Conservation (phyloP, 495 filamentous ascomycete species). For the Talaromyces nanjingensis region DNA sequence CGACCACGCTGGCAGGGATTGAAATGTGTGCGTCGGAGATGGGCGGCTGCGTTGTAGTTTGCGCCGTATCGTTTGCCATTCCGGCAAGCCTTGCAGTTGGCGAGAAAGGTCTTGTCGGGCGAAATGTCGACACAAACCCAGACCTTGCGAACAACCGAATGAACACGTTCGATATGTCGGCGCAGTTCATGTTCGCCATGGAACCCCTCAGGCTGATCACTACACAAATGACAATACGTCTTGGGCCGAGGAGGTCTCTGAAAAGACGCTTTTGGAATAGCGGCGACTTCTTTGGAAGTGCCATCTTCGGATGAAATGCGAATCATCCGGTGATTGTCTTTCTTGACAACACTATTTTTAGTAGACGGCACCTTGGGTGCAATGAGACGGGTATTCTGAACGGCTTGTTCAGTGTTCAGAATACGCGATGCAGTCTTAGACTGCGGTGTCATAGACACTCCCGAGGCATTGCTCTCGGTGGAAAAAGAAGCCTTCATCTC, state of each 20-base stretch:
- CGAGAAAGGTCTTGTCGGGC: constrained; percentile 53
- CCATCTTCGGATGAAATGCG: constrained; percentile 51
- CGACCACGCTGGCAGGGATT: constrained; percentile 52
- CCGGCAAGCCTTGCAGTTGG: constrained; percentile 83
- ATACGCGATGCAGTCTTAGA: constrained; percentile 35
- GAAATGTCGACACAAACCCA: constrained; percentile 74
- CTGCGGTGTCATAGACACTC: constrained; percentile 16
- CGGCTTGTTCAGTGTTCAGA: constrained; percentile 31
- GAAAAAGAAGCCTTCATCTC: constrained; percentile 33
- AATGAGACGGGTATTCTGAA: constrained; percentile 36
- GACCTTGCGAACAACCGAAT: constrained; percentile 65
- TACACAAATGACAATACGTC: constrained; percentile 67
- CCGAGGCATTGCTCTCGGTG: constrained; percentile 24
- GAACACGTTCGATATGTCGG: constrained; percentile 76
- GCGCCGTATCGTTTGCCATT: constrained; percentile 75
- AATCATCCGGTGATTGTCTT: constrained; percentile 41
- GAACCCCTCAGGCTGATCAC: constrained; percentile 76
- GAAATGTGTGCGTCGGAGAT: constrained; percentile 87
- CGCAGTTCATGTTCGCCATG: constrained; percentile 90
- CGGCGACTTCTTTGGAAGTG: constrained; percentile 51
- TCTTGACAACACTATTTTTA: constrained; percentile 20
- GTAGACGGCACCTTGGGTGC: constrained; percentile 35
- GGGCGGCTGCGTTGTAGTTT: constrained; percentile 94
- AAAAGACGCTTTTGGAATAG: constrained; percentile 65
- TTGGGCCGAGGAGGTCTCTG: constrained; percentile 70